Base-by-base conservation (phyloP, 768 basidiomycete species). In the Amanita thiersii region DNA sequence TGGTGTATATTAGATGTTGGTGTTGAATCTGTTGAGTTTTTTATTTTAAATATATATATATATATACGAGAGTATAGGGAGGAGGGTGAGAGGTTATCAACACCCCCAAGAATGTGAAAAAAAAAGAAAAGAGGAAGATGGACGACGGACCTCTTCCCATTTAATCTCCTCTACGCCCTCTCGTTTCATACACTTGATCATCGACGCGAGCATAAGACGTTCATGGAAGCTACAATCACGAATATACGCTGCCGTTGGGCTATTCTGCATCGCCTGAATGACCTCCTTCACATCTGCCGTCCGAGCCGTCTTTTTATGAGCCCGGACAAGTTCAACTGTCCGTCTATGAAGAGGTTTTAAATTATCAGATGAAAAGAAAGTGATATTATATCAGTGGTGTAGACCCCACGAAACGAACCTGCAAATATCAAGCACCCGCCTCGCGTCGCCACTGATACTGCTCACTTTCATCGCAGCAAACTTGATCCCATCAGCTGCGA, bases 361-460 rank as follows among this genome's bases (percentile, higher is more conserved):
- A 9, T 15, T 9, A 32, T 26, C 48, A 25, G 26, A 9, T 24
- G 28, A 14, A 28, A 34, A 31, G 28, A 26, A 7, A n/a, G 32
- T 15, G 17, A 34, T n/a, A 37, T 5, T n/a, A n/a, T n/a, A n/a
- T n/a, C n/a, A n/a, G n/a, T n/a, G n/a, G n/a, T n/a, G n/a, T n/a
- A n/a, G n/a, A n/a, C n/a, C n/a, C n/a, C 32, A 2, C 2, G 4
- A 39, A 10, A 60, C 70, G 38, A 45, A 86, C 80, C 93, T 71
- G 63, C 91, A 96, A 34, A 94, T 85, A 56, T 99, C 96, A 44
- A 99, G 68, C 4, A 93, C 86, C 21, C 93, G 72, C 39, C 96
- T 69, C 1, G 96, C 96, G 58, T 99, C 96, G 19, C 96, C 96
- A 43, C 89, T 93, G 44, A 96, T 87, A 9, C 75, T 68, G 47